Conservation (phyloP, 1,139 yeast genomes). For the Candida labiduridarum region DNA sequence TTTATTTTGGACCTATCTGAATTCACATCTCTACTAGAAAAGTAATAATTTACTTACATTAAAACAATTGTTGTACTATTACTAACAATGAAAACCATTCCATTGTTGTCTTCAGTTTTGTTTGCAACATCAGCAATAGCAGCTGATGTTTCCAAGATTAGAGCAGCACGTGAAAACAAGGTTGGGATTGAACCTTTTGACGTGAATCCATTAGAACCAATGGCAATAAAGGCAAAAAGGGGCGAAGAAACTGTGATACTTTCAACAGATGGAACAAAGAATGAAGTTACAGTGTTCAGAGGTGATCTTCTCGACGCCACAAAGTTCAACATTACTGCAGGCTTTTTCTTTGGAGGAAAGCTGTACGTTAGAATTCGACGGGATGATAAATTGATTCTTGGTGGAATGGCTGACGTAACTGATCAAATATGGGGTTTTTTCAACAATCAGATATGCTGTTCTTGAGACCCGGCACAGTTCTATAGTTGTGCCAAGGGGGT, state of each 20-base stretch:
- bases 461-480: neutral
- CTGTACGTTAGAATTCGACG: no score
- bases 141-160: neutral
- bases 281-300: neutral
- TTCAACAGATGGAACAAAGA: neutral
- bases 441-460: neutral
- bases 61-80: neutral
- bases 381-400: no score
- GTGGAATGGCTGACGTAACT: no score
- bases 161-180: neutral
- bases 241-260: neutral
- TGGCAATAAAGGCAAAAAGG: neutral
- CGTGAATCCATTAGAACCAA: neutral
- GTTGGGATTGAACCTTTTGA: neutral
- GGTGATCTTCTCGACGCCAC: neutral
- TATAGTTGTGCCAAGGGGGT: neutral
- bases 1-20: no score
- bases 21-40: neutral
- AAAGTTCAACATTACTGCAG: neutral
- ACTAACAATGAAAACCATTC: neutral
- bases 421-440: neutral
- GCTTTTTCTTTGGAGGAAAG: no score
- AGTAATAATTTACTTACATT: neutral
- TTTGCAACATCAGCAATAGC: neutral
- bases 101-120: neutral